Percentiles rank a stretch among this genome's conserved stretches.
phyloP scores from a whole-genome alignment of 495 filamentous ascomycete genomes.

The Evansstolkia leycettana region DNA sequence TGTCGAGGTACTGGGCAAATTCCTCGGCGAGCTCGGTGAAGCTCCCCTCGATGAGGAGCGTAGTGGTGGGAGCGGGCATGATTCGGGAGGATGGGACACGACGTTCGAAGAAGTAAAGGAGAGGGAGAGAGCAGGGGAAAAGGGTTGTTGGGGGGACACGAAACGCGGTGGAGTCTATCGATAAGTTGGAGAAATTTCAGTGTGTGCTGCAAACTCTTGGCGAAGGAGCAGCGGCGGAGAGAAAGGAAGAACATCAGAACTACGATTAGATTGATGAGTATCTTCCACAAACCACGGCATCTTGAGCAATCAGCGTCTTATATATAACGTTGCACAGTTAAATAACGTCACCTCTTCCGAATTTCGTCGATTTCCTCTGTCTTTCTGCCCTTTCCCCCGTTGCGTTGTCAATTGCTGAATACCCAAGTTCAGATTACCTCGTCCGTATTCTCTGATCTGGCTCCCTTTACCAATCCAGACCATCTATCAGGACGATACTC shows the following conservation, averaged over 20 bases:
- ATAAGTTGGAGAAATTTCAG: conserved; percentile 34
- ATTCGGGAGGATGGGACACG: conserved; percentile 9
- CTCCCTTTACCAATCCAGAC: no score
- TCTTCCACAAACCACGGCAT: no score
- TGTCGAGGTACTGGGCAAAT: conserved; percentile 73
- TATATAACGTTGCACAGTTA: no score
- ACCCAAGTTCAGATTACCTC: no score
- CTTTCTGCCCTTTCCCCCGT: no score
- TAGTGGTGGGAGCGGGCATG: conserved; percentile 43
- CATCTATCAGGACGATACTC: no score
- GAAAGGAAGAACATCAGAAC: conserved; percentile 9
- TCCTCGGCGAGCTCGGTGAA: conserved; percentile 84
- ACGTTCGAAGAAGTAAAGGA: conserved; percentile 4
- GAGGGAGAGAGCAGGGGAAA: conserved; percentile 8
- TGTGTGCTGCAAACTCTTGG: conserved; percentile 37
- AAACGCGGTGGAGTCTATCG: conserved; percentile 29
- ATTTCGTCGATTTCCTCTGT: no score
- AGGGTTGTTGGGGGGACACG: conserved; percentile 9
- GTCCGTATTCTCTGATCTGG: no score
- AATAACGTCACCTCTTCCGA: no score
- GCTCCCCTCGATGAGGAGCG: conserved; percentile 79
- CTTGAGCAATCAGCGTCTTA: no score
- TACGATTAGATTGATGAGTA: no score
- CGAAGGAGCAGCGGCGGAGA: conserved; percentile 6
- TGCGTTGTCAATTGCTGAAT: no score